Evolutionary conservation across 1,284 basidiomycete species (phyloP), one percentile per base, ranked within the genome.

Genomic region (Pholiota adiposa): DNA sequence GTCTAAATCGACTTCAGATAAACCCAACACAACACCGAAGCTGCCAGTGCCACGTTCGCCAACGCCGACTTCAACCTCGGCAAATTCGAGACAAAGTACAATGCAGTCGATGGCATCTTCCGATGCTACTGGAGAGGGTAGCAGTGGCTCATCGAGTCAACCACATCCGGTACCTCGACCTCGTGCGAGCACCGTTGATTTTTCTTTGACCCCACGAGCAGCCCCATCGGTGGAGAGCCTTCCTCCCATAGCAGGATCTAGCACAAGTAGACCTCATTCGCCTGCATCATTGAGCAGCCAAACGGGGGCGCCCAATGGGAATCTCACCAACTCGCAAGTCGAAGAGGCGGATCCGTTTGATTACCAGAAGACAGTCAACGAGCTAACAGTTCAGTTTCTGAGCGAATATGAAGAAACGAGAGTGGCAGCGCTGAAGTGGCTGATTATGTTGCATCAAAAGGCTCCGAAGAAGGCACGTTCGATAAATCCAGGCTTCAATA

Each of bases 381-480:
- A 93, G 50, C 77, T 99, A 63, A 98, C 95, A 1, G 79, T 97
- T 54, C 96, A 98, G 69, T 96, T 99, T 70, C 73, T 98, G 72
- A 96, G 94, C 74, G 96, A 98, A 74, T 94, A 95, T 71, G 97
- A 97, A 69, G 95, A 98, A 72, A 98, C 97, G 0, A 82, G 97
- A 43, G 93, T 99, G 5, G 94, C 95, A 23, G 96, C 97, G 3
- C 78, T 99, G 65, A 96, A 97, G 76, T 99, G 97, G 97, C 79
- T 99, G 31, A 89, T 98, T 53, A 99, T 99, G 97, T 78, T 99
- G 55, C 97, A 99, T 76, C 92, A 96, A 71, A 98, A 98, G 72
- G 94, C 94, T 18, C 97, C 97, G 0, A 93, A 90, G 75, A 97
- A 97, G 85, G 93, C 90, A 63, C 41, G 73, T 54, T n/a, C n/a